Base-by-base conservation (phyloP, 352 stramenopile genomes). In the Globisporangium recalcitrans region DNA sequence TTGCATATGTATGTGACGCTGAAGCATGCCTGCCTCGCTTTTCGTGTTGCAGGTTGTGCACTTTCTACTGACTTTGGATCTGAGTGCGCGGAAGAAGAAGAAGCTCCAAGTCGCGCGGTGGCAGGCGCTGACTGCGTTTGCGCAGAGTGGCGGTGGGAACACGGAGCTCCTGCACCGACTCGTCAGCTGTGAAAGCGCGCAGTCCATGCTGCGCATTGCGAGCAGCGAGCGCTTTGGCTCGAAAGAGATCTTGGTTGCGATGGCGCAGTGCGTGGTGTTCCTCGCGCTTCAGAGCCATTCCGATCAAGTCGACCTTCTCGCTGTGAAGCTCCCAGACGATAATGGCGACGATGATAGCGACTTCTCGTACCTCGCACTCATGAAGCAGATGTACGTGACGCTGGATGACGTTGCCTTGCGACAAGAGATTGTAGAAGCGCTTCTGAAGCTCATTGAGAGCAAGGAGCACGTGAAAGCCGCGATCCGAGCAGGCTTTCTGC, bases 371-470 rank as follows among this genome's bases (percentile, higher is more conserved):
- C 31, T 88, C 24, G 67, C 81, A n/a, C 56, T 90, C 16, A 44
- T 87, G 44, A 89, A 90, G 70, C 83, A 92, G 51, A 77, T 90
- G 54, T 92, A 90, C 59, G 80, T 90, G 65, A 90, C 78, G 36
- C 64, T 90, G 10, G n/a, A 38, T 0, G 62, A 69, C 29, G 34
- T 47, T 44, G 27, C 47, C 2, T 51, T 71, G 29, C 77, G 76
- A 16, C 57, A 75, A 16, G 51, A 67, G 32, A 59, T 90, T 14
- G 69, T 74, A 16, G 51, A 62, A 13, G 70, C 59, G 8, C 53
- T 92, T 10, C 24, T 54, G n/a, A 57, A 51, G 16, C 26, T 76
- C 2, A 51, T 87, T 10, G 54, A 14, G 22, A 73, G 48, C 6
- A 90, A 88, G 31, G 69, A 81, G 16, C 62, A 83, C 29, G 75